phyloP scores from a whole-genome alignment of 441 rosid genomes.

The Populus trichocarpa region DNA sequence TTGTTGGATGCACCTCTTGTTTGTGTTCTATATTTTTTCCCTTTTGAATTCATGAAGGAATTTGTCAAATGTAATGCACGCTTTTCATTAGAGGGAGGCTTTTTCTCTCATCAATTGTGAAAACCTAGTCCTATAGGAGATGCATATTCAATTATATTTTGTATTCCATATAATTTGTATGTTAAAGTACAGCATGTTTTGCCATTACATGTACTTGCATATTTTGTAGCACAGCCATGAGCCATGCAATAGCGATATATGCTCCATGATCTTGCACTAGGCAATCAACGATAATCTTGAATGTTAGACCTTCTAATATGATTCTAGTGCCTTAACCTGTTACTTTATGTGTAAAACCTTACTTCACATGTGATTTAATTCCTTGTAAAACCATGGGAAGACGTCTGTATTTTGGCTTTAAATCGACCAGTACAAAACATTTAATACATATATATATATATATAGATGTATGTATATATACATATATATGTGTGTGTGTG shows the following conservation, averaged over 20 bases:
- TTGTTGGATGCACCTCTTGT: neutral
- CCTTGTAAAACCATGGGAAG: neutral
- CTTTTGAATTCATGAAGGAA: no score
- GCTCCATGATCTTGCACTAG: neutral
- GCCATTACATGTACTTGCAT: neutral
- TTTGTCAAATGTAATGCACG: no score
- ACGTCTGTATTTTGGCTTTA: neutral
- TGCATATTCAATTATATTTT: neutral
- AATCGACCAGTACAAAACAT: neutral
- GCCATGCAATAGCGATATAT: neutral
- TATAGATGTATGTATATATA: no score
- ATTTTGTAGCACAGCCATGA: neutral
- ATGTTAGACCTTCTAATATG: neutral
- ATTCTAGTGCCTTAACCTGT: neutral
- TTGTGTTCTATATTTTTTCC: neutral
- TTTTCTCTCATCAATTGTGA: neutral
- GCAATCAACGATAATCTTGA: neutral
- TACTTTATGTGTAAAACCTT: neutral
- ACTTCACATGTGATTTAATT: neutral
- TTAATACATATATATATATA: no score
- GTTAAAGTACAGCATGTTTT: neutral
- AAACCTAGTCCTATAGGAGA: neutral
- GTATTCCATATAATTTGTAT: neutral
- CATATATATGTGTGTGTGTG: no score
- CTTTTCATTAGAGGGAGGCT: no score